These are phyloP conservation scores for Sugiyamaella sp. DNA, from an alignment of 1,139 yeast genomes.

Conservation along the genomic window DNA sequence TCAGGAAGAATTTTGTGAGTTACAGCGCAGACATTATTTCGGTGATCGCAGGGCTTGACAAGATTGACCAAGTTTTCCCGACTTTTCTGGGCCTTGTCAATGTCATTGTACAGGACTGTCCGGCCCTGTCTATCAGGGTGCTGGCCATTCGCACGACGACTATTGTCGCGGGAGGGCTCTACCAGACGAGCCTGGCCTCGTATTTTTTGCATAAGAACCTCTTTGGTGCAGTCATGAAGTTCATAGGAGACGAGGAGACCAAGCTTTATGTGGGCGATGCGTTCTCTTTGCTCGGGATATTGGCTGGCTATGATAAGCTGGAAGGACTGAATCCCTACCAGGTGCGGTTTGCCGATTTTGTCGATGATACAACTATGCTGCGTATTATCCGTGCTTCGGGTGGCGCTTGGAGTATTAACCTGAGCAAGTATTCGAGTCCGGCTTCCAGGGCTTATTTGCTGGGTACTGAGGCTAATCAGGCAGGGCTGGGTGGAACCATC, in stretches of 20 bases:
- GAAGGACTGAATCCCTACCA: conserved; percentile 45
- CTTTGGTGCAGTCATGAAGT: conserved; percentile 42
- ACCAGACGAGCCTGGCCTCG: conserved; percentile 41
- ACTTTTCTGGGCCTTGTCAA: conserved; percentile 36
- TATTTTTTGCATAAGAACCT: conserved; percentile 44
- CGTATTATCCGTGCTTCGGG: conserved; percentile 39
- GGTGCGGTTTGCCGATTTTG: conserved; percentile 45
- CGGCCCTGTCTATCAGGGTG: conserved; percentile 32
- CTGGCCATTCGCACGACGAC: conserved; percentile 41
- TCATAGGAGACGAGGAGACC: conserved; percentile 37
- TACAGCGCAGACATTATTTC: conserved; percentile 41
- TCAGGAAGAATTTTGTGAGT: conserved; percentile 38
- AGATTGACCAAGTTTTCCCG: conserved; percentile 40
- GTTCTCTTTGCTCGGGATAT: conserved; percentile 42
- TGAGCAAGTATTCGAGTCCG: conserved; percentile 28
- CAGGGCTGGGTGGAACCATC: conserved; percentile 21
- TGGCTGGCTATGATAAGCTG: conserved; percentile 43
- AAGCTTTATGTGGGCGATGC: conserved; percentile 41
- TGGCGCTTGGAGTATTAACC: conserved; percentile 36
- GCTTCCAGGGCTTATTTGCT: conserved; percentile 13
- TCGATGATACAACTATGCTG: conserved; percentile 43
- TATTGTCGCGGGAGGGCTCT: conserved; percentile 41
- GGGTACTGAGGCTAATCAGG: neutral
- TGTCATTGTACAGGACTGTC: conserved; percentile 31
- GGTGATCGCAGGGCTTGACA: conserved; percentile 43